These are phyloP conservation scores for Macadamia tetraphylla DNA, from an alignment of 164 flowering plant species.

Conservation along the genomic window DNA sequence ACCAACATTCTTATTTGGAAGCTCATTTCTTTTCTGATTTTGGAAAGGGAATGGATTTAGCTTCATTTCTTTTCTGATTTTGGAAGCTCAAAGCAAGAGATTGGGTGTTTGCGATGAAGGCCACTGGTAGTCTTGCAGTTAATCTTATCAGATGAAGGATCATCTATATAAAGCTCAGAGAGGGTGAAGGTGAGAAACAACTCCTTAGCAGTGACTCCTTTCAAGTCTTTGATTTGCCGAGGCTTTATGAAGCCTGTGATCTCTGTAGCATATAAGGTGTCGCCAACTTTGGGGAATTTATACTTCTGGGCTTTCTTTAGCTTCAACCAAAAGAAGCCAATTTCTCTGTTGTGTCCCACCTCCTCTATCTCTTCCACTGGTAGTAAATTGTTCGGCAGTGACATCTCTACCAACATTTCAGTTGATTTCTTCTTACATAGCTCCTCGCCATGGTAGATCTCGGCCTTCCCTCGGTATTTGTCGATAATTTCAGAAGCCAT, in stretches of 20 bases:
- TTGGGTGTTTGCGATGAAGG: constrained; percentile 43
- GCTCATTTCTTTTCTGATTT: no score
- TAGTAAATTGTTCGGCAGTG: constrained; percentile 47
- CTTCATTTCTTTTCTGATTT: no score
- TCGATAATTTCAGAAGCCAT: background rate
- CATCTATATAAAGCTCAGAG: constrained; percentile 35
- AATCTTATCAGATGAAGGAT: constrained; percentile 19
- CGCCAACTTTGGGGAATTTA: constrained; percentile 46
- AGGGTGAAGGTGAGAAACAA: constrained; percentile 35
- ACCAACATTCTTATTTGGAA: no score
- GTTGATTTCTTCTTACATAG: constrained; percentile 41
- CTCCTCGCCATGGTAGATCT: constrained; percentile 33
- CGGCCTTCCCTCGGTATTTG: constrained; percentile 40
- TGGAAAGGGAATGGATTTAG: no score
- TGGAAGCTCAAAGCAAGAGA: constrained; percentile 40
- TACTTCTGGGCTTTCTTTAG: no score
- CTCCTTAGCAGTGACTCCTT: constrained; percentile 57
- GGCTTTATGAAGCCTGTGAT: constrained; percentile 54
- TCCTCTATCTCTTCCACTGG: constrained; percentile 47
- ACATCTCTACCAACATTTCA: constrained; percentile 30
- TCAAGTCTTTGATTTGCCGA: constrained; percentile 39
- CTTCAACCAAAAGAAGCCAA: constrained; percentile 36
- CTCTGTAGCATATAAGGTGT: constrained; percentile 40
- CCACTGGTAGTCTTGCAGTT: constrained; percentile 31
- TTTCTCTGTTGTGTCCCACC: constrained; percentile 32